Conservation (phyloP, 2,329 filamentous ascomycete species). For the Xylaria sp. region DNA sequence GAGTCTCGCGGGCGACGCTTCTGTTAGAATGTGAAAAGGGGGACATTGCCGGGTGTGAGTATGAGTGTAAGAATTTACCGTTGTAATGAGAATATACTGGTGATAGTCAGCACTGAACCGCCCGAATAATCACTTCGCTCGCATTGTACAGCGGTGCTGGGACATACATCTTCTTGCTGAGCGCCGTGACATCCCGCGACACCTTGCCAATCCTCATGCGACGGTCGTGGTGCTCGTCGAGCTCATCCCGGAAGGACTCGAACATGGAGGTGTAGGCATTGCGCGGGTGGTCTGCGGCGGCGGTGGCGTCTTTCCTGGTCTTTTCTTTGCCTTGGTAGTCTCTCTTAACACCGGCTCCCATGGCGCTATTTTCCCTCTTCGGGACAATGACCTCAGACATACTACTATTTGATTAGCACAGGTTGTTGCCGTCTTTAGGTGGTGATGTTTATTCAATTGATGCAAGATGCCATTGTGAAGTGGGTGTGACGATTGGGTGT, state of each 20-base stretch:
- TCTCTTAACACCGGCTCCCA: constrained; percentile 58
- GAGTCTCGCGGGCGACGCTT: background rate
- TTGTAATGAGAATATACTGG: constrained; percentile 82
- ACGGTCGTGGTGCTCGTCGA: constrained; percentile 94
- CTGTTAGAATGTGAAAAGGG: background rate
- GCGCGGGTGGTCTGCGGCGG: constrained; percentile 45
- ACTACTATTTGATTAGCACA: background rate
- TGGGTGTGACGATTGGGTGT: background rate
- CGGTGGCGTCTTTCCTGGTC: constrained; percentile 32
- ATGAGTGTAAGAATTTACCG: constrained; percentile 55
- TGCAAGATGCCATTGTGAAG: background rate
- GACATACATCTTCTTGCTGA: constrained; percentile 92
- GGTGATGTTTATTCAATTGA: background rate
- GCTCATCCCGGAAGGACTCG: constrained; percentile 79
- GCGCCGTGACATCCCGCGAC: constrained; percentile 87
- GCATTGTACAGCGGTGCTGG: constrained; percentile 29
- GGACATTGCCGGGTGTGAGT: background rate
- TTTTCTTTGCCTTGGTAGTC: constrained; percentile 59
- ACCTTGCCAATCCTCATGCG: constrained; percentile 89
- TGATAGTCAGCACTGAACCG: constrained; percentile 13
- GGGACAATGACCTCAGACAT: constrained; percentile 39
- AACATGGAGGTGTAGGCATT: constrained; percentile 76
- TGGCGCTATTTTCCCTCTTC: constrained; percentile 36
- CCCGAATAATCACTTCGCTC: background rate
- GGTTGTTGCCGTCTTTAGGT: background rate